phyloP scores from a whole-genome alignment of 805 yeast genomes.

The Kazachstania bromeliacearum region DNA sequence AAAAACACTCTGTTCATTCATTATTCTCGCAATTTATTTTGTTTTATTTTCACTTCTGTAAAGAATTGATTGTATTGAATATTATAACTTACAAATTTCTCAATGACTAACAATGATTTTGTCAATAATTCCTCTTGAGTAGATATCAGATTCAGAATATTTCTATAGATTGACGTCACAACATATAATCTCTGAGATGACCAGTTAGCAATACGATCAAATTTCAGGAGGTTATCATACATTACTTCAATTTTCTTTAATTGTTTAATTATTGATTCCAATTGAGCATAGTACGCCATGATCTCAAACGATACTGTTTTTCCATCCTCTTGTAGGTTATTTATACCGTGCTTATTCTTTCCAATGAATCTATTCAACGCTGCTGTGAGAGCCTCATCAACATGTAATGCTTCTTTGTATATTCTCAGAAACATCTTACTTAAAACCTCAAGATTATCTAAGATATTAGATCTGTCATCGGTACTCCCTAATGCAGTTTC shows the following conservation, averaged over 20 bases:
- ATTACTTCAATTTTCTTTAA: not conserved
- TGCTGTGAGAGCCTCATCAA: not conserved
- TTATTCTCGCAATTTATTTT: no score
- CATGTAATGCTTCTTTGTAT: not conserved
- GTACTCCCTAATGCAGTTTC: no score
- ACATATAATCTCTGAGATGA: not conserved
- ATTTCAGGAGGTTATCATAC: not conserved
- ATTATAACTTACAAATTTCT: not conserved
- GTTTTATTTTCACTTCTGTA: not conserved
- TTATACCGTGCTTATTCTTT: not conserved
- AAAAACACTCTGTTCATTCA: no score
- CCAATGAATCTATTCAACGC: not conserved
- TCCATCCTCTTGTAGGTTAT: not conserved
- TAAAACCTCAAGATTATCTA: not conserved
- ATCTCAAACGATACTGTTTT: no score
- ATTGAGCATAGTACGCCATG: not conserved
- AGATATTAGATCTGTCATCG: no score
- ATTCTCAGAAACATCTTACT: not conserved
- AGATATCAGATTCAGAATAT: not conserved
- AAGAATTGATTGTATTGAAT: not conserved
- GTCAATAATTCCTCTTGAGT: conserved; percentile 1
- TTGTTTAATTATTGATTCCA: not conserved
- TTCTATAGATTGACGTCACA: not conserved
- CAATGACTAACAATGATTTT: not conserved
- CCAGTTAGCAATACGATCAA: not conserved